These are phyloP conservation scores for Myxozyma vanderwaltii DNA, from an alignment of 805 yeast species.

Conservation along the genomic window DNA sequence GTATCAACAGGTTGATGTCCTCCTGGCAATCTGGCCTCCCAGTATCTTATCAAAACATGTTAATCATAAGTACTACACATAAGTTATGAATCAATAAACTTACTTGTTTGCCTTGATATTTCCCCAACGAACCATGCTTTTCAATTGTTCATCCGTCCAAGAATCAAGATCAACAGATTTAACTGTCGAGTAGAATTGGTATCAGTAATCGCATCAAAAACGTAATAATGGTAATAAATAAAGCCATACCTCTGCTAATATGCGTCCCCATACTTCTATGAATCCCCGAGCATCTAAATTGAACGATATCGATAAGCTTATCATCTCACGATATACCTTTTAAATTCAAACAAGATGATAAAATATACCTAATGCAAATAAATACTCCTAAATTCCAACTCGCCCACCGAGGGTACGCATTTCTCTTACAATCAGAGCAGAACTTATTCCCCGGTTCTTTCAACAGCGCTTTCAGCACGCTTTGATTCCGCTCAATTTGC, in stretches of 20 bases:
- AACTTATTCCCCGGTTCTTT: slow-evolving; percentile 73
- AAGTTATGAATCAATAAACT: not conserved
- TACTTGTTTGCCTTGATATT: slow-evolving; percentile 69
- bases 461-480: slow-evolving; percentile 71
- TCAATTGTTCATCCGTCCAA: slow-evolving; percentile 93
- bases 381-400: slow-evolving; percentile 94
- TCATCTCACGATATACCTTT: too few species aligned
- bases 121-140: slow-evolving; percentile 82
- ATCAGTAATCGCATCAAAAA: not conserved
- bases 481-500: slow-evolving; percentile 58
- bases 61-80: not conserved
- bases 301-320: too few species aligned
- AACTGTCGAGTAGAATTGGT: slow-evolving; percentile 46
- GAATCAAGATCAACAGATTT: slow-evolving; percentile 93
- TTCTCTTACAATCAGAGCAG: slow-evolving; percentile 90
- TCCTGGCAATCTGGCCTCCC: slow-evolving; percentile 80
- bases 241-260: slow-evolving; percentile 66
- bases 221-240: not conserved
- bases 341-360: too few species aligned
- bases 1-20: slow-evolving; percentile 73
- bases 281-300: slow-evolving; percentile 81
- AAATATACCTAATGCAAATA: slow-evolving; percentile 62
- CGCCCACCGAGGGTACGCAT: slow-evolving; percentile 96
- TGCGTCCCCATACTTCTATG: slow-evolving; percentile 96
- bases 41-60: slow-evolving; percentile 45